Percentiles rank a stretch among this genome's conserved stretches.
These are phyloP conservation scores for Colletotrichum eremochloae DNA, from an alignment of 2,329 filamentous ascomycete species.

Conservation along the genomic window DNA sequence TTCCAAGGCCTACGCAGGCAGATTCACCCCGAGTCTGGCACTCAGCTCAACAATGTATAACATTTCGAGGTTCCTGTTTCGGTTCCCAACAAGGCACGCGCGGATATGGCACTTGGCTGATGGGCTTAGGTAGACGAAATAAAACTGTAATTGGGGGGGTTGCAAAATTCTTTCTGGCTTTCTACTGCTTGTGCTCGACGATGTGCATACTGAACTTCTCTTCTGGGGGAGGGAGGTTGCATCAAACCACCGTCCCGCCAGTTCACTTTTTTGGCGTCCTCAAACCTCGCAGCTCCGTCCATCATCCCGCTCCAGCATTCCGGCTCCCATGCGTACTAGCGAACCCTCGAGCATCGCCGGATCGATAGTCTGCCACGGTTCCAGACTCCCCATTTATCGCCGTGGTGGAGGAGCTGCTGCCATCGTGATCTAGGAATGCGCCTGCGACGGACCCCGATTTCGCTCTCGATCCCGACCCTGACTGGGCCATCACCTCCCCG, in stretches of 20 bases:
- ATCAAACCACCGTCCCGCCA: neutral
- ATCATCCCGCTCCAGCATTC: neutral
- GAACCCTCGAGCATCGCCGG: neutral
- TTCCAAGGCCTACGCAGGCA: conserved; percentile 25
- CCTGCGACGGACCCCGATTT: neutral
- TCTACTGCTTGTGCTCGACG: neutral
- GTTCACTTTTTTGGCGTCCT: neutral
- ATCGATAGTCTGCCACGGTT: neutral
- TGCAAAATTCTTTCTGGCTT: conserved; percentile 5
- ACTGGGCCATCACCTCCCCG: neutral
- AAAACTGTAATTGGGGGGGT: conserved; percentile 38
- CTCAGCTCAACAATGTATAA: conserved; percentile 40
- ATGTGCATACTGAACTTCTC: neutral
- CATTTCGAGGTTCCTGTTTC: conserved; percentile 39
- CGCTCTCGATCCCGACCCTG: neutral
- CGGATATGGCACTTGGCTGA: conserved; percentile 41
- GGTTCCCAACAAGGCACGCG: conserved; percentile 37
- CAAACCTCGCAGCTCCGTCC: neutral
- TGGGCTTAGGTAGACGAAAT: conserved; percentile 44
- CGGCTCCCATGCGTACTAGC: neutral
- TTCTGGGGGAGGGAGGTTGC: neutral
- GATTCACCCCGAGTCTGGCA: conserved; percentile 32
- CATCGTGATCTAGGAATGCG: neutral
- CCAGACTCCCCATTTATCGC: neutral
- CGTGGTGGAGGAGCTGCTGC: neutral